phyloP scores from a whole-genome alignment of 371 early-diverging fungal species.

The Catenaria anguillulae region DNA sequence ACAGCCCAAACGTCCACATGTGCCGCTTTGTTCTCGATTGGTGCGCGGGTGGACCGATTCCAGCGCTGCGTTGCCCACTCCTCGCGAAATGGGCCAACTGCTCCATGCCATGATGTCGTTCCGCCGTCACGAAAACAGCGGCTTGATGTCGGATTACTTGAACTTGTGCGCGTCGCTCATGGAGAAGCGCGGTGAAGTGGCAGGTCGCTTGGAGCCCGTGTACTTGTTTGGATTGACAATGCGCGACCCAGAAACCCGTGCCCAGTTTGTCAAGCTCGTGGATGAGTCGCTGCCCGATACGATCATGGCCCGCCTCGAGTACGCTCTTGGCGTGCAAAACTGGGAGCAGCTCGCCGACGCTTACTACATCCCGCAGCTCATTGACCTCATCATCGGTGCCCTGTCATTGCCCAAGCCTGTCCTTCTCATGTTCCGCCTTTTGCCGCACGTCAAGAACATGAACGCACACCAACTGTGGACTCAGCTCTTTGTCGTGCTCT shows the following conservation, averaged over 20 bases:
- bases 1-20: conserved; percentile 52
- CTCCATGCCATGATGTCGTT: conserved; percentile 77
- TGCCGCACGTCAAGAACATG: conserved; percentile 30
- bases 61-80: conserved; percentile 75
- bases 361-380: conserved; percentile 85
- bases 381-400: conserved; percentile 54
- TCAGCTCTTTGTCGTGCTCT: conserved; percentile 68
- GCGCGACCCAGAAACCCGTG: conserved; percentile 58
- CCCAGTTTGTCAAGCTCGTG: conserved; percentile 64
- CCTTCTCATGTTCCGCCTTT: conserved; percentile 39
- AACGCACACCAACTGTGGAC: conserved; percentile 68
- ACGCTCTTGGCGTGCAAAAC: conserved; percentile 82
- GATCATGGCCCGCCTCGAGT: conserved; percentile 60
- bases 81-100: conserved; percentile 88
- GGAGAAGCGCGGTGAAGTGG: conserved; percentile 78
- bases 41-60: conserved; percentile 77
- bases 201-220: conserved; percentile 80
- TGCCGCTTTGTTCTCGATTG: conserved; percentile 60
- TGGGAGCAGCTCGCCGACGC: conserved; percentile 77
- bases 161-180: conserved; percentile 76
- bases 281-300: conserved; percentile 53
- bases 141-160: conserved; percentile 62
- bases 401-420: conserved; percentile 31
- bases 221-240: conserved; percentile 77
- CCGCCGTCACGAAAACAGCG: conserved; percentile 46